Evolutionary conservation across 2,329 filamentous ascomycete genomes (phyloP).

Genomic region (Nemania bipapillata): DNA sequence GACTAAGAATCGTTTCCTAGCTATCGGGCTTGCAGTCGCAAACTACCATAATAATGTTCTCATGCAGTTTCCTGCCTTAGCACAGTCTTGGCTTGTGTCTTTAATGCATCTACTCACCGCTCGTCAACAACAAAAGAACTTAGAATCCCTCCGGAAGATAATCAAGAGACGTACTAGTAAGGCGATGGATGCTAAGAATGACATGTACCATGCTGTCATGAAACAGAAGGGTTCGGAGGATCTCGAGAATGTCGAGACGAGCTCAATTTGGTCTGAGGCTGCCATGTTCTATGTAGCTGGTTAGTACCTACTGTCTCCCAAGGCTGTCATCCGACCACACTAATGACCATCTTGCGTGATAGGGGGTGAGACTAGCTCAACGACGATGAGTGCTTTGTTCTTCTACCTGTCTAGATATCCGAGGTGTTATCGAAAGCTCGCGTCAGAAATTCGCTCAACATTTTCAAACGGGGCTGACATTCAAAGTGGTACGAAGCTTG

Average conservation of each 20-base stretch:
- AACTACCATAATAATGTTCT: constrained; percentile 31
- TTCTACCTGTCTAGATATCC: constrained; percentile 28
- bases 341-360: no score
- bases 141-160: no score
- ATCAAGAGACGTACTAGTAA: constrained; percentile 15
- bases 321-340: no score
- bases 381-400: background rate
- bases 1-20: constrained; percentile 27
- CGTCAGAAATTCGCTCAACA: constrained; percentile 14
- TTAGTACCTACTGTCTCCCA: background rate
- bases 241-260: background rate
- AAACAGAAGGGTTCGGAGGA: constrained; percentile 7
- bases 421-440: constrained; percentile 4
- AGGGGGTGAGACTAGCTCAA: constrained; percentile 1
- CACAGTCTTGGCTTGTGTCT: no score
- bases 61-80: constrained; percentile 40
- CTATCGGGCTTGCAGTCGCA: constrained; percentile 23
- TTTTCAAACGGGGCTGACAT: constrained; percentile 16
- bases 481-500: constrained; percentile 5
- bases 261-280: constrained; percentile 29
- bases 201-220: constrained; percentile 31
- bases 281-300: background rate
- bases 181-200: constrained; percentile 29
- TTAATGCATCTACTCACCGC: constrained; percentile 27
- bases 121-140: no score